These are phyloP conservation scores for Phialocephala sp. DNA, from an alignment of 2,329 filamentous ascomycete genomes.

Conservation along the genomic window DNA sequence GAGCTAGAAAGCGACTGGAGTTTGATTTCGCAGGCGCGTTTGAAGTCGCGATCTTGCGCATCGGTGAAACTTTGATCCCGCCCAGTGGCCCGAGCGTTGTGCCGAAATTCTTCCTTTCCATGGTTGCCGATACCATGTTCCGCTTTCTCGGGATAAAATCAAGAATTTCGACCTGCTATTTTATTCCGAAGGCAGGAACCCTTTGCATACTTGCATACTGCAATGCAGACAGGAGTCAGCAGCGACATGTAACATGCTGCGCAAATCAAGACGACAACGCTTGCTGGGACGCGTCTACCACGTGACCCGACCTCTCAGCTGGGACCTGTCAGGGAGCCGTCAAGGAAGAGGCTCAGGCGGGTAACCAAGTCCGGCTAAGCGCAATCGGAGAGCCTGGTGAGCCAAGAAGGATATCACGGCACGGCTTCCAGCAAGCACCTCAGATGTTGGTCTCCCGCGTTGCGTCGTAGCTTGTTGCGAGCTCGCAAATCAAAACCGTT, in stretches of 20 bases:
- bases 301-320: neutral
- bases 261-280: neutral
- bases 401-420: conserved; percentile 7
- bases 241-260: neutral
- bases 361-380: neutral
- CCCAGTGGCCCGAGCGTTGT: neutral
- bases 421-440: neutral
- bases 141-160: neutral
- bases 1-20: neutral
- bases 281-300: neutral
- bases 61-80: neutral
- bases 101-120: neutral
- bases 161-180: neutral
- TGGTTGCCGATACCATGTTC: neutral
- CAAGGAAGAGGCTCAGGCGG: neutral
- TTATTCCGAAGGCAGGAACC: conserved; percentile 2
- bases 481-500: neutral
- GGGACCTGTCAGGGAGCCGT: neutral
- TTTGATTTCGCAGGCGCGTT: neutral
- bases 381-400: neutral
- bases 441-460: neutral
- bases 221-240: neutral
- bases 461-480: neutral
- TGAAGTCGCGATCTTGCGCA: neutral
- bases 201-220: conserved; percentile 7